A percentile compares a stretch with the other conserved stretches of the same genome.
Evolutionary conservation across 805 yeast genomes (phyloP).

Genomic region (Torulaspora microellipsoides): DNA sequence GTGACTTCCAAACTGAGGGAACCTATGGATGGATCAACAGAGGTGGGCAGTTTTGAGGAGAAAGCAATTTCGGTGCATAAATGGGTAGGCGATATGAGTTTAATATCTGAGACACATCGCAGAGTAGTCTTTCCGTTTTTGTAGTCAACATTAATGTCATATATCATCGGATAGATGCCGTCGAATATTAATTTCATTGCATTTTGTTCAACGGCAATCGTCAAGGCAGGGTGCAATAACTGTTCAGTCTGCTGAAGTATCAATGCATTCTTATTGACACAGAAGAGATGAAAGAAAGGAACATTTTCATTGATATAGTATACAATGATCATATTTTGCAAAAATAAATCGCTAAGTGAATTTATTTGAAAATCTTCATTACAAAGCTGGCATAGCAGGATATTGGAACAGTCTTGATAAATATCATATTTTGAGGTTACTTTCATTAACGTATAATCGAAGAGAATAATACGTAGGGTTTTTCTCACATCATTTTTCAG

Average conservation of each 20-base stretch:
- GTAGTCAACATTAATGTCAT: not conserved
- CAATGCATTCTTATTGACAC: not conserved
- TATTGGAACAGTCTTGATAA: not conserved
- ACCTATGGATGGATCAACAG: no score
- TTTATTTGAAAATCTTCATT: not conserved
- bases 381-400: not conserved
- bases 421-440: not conserved
- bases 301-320: not conserved
- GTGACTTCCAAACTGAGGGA: no score
- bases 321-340: not conserved
- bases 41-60: no score
- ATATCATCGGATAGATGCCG: not conserved
- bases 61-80: no score
- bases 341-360: not conserved
- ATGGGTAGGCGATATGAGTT: no score
- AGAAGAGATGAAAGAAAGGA: conserved; percentile 1
- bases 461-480: conserved; percentile 1
- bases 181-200: conserved; percentile 1
- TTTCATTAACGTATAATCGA: conserved; percentile 2
- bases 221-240: not conserved
- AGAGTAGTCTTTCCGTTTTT: not conserved
- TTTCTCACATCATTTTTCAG: not conserved
- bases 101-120: not conserved
- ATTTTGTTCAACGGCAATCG: not conserved
- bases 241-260: not conserved